phyloP scores from a whole-genome alignment of 129 eudicot species.

The Rutidosis leptorrhynchoides region DNA sequence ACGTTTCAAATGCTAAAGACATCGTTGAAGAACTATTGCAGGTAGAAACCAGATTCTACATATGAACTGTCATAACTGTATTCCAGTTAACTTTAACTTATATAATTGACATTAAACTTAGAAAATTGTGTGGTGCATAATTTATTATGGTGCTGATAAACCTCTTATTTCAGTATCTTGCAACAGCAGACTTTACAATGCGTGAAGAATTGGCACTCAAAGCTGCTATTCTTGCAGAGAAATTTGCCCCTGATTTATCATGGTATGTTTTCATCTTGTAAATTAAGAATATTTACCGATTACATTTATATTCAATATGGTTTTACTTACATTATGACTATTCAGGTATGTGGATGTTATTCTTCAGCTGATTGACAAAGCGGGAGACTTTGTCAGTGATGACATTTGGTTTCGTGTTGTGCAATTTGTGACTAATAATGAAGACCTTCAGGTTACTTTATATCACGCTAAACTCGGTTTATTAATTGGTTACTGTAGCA shows the following conservation, averaged over 20 bases:
- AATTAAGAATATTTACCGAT: neutral
- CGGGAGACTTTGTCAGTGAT: constrained; percentile 93
- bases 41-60: constrained; percentile 43
- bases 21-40: constrained; percentile 96
- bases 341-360: constrained; percentile 99
- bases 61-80: neutral
- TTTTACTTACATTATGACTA: neutral
- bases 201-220: constrained; percentile 95
- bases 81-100: constrained; percentile 13
- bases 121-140: neutral
- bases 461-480: constrained; percentile 13
- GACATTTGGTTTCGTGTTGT: constrained; percentile 95
- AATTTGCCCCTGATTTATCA: constrained; percentile 97
- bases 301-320: neutral
- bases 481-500: constrained; percentile 2
- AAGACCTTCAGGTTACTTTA: constrained; percentile 65
- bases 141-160: constrained; percentile 7
- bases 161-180: constrained; percentile 70
- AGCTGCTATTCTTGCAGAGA: constrained; percentile 98
- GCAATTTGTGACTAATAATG: constrained; percentile 88
- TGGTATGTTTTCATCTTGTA: constrained; percentile 47
- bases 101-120: constrained; percentile 16
- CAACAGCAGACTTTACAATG: constrained; percentile 93
- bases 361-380: constrained; percentile 92
- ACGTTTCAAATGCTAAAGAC: constrained; percentile 95